Conservation (phyloP, 768 basidiomycete genomes). For the Tulasnella sp. region DNA sequence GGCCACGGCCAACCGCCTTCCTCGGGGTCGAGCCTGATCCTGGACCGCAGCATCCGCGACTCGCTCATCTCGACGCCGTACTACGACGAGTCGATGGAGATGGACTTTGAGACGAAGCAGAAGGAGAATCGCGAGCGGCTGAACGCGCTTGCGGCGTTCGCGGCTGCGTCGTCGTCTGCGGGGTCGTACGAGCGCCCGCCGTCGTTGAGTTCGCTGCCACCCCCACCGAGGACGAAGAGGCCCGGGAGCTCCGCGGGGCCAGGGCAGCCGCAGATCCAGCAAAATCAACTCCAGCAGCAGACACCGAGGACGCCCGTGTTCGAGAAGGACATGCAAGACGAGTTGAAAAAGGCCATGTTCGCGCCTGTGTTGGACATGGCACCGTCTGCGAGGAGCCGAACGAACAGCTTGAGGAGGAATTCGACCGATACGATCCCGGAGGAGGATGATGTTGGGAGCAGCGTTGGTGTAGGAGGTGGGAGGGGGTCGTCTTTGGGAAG, state of each 20-base stretch:
- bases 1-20: not conserved
- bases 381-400: not conserved
- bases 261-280: not conserved
- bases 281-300: not conserved
- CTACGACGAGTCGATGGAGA: constrained; percentile 5
- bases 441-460: not conserved
- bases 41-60: not conserved
- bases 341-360: constrained; percentile 19
- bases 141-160: constrained; percentile 6
- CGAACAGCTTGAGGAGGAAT: not conserved
- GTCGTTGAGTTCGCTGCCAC: constrained; percentile 17
- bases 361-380: constrained; percentile 1
- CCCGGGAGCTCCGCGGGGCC: not conserved
- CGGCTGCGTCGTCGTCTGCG: not conserved
- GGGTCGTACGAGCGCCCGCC: constrained; percentile 12
- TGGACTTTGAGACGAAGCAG: not conserved
- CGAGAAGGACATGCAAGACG: constrained; percentile 14
- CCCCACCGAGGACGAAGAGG: constrained; percentile 1
- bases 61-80: not conserved
- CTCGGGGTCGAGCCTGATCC: not conserved
- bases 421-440: constrained; percentile 7
- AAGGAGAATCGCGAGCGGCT: constrained; percentile 7
- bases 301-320: not conserved
- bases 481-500: not conserved
- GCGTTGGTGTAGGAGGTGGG: not conserved